A percentile compares a stretch with the other conserved stretches of the same genome.
These are phyloP conservation scores for Calocybe gambosa DNA, from an alignment of 1,284 basidiomycete species.

Conservation along the genomic window DNA sequence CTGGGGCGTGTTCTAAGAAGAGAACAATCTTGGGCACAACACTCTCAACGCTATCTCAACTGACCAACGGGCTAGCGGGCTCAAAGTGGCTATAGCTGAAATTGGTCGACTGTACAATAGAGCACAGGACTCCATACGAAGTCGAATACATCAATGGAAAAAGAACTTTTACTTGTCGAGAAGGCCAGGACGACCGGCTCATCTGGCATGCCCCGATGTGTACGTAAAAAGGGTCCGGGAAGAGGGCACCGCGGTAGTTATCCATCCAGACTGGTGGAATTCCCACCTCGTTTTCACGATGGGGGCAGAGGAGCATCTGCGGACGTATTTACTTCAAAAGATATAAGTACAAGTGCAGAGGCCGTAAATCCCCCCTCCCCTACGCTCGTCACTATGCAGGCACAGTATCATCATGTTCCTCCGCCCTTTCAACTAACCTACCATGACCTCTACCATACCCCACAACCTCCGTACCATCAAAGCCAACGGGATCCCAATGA, in stretches of 20 bases:
- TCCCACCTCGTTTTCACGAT: constrained; percentile 32
- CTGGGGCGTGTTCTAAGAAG: constrained; percentile 15
- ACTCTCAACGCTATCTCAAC: constrained; percentile 10
- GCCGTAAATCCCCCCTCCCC: constrained; percentile 20
- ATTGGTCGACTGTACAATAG: constrained; percentile 11
- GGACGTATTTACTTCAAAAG: constrained; percentile 30
- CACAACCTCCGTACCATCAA: constrained; percentile 17
- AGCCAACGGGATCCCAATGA: constrained; percentile 19
- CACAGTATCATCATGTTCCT: constrained; percentile 25
- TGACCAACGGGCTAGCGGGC: neutral
- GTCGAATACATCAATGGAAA: constrained; percentile 15
- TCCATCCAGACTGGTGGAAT: constrained; percentile 30
- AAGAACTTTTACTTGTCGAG: constrained; percentile 15
- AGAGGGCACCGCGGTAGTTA: constrained; percentile 31
- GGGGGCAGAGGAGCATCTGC: constrained; percentile 9
- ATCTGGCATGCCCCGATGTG: constrained; percentile 28
- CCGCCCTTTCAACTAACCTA: constrained; percentile 17
- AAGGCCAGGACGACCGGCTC: constrained; percentile 28
- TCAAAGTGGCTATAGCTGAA: constrained; percentile 13
- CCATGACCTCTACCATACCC: constrained; percentile 13
- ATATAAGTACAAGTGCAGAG: constrained; percentile 33
- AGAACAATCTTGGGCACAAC: constrained; percentile 12
- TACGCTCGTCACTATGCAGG: constrained; percentile 27
- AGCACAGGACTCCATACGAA: constrained; percentile 14
- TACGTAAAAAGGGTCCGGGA: constrained; percentile 34